A percentile compares a stretch with the other conserved stretches of the same genome.
phyloP scores from a whole-genome alignment of 2,329 filamentous ascomycete species.

The Fusarium veterinarium region DNA sequence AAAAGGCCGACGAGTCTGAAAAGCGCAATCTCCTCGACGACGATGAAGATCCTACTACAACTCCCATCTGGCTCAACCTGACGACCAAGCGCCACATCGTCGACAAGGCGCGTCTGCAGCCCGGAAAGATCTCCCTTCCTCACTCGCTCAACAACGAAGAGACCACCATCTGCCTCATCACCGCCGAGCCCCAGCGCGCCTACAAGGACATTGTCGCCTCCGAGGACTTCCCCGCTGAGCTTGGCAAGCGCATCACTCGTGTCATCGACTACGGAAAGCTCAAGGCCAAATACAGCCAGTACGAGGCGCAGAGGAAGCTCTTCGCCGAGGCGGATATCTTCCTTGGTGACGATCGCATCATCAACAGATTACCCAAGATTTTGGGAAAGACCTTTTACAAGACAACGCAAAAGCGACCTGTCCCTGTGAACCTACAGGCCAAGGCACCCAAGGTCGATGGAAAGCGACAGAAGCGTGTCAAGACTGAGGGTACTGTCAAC shows the following conservation, averaged over 20 bases:
- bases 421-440: constrained; percentile 79
- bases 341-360: constrained; percentile 89
- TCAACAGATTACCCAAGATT: constrained; percentile 76
- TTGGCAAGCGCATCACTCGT: constrained; percentile 75
- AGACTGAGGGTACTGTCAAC: constrained; percentile 51
- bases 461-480: constrained; percentile 68
- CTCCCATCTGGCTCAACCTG: constrained; percentile 70
- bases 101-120: constrained; percentile 84
- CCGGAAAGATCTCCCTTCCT: constrained; percentile 82
- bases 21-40: constrained; percentile 69
- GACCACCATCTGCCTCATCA: constrained; percentile 85
- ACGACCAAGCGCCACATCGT: constrained; percentile 74
- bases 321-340: constrained; percentile 91
- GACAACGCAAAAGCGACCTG: constrained; percentile 82
- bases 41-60: constrained; percentile 57
- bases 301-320: constrained; percentile 87
- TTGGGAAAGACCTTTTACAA: constrained; percentile 96
- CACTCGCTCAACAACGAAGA: constrained; percentile 77
- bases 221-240: constrained; percentile 74
- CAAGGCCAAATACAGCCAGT: constrained; percentile 84
- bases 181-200: constrained; percentile 80
- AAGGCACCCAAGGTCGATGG: constrained; percentile 70
- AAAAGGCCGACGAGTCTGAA: constrained; percentile 56
- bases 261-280: constrained; percentile 88
- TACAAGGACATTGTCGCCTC: constrained; percentile 91